These are phyloP conservation scores for Stygiomarasmius scandens DNA, from an alignment of 1,284 basidiomycete genomes.

Conservation along the genomic window DNA sequence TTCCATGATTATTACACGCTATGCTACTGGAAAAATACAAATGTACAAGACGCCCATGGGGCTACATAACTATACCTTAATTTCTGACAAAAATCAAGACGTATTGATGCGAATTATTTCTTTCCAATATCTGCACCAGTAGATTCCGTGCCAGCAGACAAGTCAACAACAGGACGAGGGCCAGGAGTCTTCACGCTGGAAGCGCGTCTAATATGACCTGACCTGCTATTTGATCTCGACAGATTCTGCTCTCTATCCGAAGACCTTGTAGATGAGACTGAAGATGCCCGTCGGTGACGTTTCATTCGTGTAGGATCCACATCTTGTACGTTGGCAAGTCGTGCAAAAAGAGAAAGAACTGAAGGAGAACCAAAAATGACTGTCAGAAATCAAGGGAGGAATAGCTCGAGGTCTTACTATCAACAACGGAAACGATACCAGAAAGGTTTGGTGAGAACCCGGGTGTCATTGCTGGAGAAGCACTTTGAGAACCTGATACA, in stretches of 20 bases:
- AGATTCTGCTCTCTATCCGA: constrained; percentile 17
- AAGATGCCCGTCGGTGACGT: constrained; percentile 73
- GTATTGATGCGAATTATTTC: neutral
- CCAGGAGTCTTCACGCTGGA: constrained; percentile 8
- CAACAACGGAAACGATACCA: constrained; percentile 78
- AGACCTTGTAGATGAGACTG: constrained; percentile 53
- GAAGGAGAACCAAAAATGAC: neutral
- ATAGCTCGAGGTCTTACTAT: constrained; percentile 52
- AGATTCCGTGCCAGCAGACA: too few relatives aligned
- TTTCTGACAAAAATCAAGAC: too few relatives aligned
- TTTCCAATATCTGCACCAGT: neutral
- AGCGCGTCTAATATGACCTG: constrained; percentile 36
- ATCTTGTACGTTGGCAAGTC: constrained; percentile 65
- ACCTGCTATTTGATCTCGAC: constrained; percentile 55
- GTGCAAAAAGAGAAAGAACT: constrained; percentile 78
- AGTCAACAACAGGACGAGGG: too few relatives aligned
- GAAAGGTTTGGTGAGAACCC: constrained; percentile 51
- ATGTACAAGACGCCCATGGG: too few relatives aligned
- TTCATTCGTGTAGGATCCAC: constrained; percentile 75
- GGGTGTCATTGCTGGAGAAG: constrained; percentile 46
- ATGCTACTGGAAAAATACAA: too few relatives aligned
- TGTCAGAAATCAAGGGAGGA: constrained; percentile 1
- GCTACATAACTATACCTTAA: too few relatives aligned
- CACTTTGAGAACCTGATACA: constrained; percentile 61
- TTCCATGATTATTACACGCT: too few relatives aligned